phyloP scores from a whole-genome alignment of 208 protist genomes.

The Acanthamoeba triangularis region DNA sequence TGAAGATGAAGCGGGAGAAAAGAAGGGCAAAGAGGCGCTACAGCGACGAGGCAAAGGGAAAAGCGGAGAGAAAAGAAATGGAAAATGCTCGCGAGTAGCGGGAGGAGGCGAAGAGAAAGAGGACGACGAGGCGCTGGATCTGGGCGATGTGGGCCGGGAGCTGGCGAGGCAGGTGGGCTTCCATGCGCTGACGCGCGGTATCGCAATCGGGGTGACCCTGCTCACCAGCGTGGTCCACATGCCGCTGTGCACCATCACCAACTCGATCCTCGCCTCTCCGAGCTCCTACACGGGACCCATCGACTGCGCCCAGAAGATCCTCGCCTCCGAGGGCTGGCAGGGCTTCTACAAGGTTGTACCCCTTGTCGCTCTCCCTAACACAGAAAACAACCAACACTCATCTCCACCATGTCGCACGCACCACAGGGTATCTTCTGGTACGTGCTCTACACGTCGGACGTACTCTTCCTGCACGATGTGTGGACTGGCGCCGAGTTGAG shows the following conservation, averaged over 20 bases:
- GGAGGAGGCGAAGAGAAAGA: background rate
- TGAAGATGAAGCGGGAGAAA: background rate
- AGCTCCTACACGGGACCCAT: constrained; percentile 21
- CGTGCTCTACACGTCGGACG: background rate
- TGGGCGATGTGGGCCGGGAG: background rate
- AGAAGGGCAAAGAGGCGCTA: background rate
- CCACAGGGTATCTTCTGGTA: constrained; percentile 16
- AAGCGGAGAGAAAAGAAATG: background rate
- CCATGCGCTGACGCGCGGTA: background rate
- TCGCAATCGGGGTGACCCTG: background rate
- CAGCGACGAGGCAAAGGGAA: background rate
- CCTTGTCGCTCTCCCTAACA: background rate
- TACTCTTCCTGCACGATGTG: constrained; percentile 34
- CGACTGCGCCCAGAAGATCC: constrained; percentile 47
- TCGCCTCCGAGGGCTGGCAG: constrained; percentile 43
- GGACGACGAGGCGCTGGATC: background rate
- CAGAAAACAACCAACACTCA: too few relatives aligned
- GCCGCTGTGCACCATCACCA: constrained; percentile 32
- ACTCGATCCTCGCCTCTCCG: constrained; percentile 10
- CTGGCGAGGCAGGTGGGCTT: background rate
- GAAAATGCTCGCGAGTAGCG: background rate
- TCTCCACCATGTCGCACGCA: too few relatives aligned
- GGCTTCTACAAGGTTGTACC: constrained; percentile 41
- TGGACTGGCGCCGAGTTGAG: constrained; percentile 13
- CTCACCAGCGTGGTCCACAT: constrained; percentile 3